Base-by-base conservation (phyloP, 495 filamentous ascomycete species). In the Letharia lupina region DNA sequence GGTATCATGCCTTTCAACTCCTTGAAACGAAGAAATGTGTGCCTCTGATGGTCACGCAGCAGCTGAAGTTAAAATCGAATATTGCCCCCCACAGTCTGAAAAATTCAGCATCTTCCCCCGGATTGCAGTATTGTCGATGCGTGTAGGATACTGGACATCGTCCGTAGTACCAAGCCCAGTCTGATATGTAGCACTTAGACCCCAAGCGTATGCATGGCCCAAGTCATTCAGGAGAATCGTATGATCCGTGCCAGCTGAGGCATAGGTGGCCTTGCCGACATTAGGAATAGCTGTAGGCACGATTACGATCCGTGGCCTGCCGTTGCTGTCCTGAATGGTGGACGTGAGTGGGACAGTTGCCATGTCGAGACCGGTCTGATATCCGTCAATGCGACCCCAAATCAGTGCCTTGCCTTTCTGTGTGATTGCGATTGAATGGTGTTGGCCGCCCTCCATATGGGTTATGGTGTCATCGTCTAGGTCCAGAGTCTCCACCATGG, bases 61-160 rank as follows among this genome's bases (percentile, higher is more conserved):
- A 20, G 60, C 52, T 6, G 57, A 64, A 23, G 70, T 66, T 45
- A 72, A 50, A 11, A 83, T 77, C 4, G 83, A 84, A 71, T 82
- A 88, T 66, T 88, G 85, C 11, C 86, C 86, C 57, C 86, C 86
- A 33, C 82, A 80, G 58, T 83, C 84, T 60, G 83, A 82, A 78
- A 81, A 86, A 64, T 77, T 82, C 12, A 88, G 68, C 65, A 77
- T 76, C 73, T 80, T 80, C 4, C 79, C 82, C 31, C 80, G 75
- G n/a, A 83, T 75, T 57, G 84, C 84, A 39, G 80, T 86, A 71
- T 85, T 86, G 60, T 84, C 79, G 64, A 88, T 81, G 47, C 81
- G 63, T 7, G 83, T 86, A 16, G 86, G 82, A 35, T 81, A 75
- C 62, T 81, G 76, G 31, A 87, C 78, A 64, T 87, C 85, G 63